Evolutionary conservation across 805 yeast species (phyloP), one percentile per base, ranked within the genome.

Genomic region (Metschnikowia peoriensis): DNA sequence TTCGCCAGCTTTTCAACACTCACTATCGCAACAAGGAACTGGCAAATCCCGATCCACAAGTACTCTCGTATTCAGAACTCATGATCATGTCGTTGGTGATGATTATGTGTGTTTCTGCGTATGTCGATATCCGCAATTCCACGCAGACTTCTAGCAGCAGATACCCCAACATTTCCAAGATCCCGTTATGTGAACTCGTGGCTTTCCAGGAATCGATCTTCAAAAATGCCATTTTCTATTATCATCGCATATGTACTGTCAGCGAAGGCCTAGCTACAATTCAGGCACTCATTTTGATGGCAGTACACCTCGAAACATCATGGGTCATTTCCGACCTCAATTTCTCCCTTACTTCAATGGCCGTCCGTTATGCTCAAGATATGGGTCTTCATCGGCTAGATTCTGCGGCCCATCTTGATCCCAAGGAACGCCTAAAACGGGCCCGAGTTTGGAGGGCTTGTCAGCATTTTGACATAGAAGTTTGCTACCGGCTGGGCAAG

Each of bases 351-450:
- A 62, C 75, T 5, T 63, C 81, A 1, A 71, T 78, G 1, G 81
- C 83, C 6, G 72, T 80, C 6, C 69, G 85, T 54, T 76, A 75
- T 55, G 86, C 86, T 0, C 79, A 77, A 44, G 84, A 81, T 39
- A 59, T 83, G 61, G 88, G 88, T 0, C 67, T 86, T 7, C 82
- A 85, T 56, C 67, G 83, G 48, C 65, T 65, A 4, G 86, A 81
- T 44, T 59, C 76, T 1, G 72, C 74, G 47, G 54, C 44, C 11
- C 71, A 75, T 1, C 53, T 80, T 15, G 38, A 70, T 0, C 57
- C 61, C 0, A 66, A 61, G 5, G 84, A 82, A 41, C 65, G 67
- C 1, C 56, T 63, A 2, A 61, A 64, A 4, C 71, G 81, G 22
- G 63, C 78, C 27, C 55, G 65, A 10, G 49, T 84, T 22, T 84